These are phyloP conservation scores for barrel medic (Medicago truncatula) DNA, from an alignment of 306 rosid genomes.

Conservation along the genomic window DNA sequence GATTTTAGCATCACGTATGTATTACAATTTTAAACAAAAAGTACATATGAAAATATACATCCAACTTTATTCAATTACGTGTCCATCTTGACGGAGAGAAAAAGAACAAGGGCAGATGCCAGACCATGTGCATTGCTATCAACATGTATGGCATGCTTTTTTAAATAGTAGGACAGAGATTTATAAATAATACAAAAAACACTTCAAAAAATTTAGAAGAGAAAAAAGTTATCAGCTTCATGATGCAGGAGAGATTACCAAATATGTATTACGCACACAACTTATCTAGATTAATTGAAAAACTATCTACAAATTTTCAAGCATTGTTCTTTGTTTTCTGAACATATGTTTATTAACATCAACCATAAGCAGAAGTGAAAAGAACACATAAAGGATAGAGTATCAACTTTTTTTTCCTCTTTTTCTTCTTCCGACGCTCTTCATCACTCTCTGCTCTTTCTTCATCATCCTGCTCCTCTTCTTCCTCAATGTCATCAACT, in stretches of 20 bases:
- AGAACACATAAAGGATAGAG: constrained; percentile 12
- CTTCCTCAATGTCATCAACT: constrained; percentile 91
- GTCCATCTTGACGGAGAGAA: neutral
- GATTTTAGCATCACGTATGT: neutral
- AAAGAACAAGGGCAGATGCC: constrained; percentile 12
- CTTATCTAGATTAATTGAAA: neutral
- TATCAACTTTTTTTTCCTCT: constrained; percentile 84
- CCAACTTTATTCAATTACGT: neutral
- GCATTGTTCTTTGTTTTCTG: constrained; percentile 3
- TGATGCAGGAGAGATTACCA: constrained; percentile 24
- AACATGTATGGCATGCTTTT: neutral
- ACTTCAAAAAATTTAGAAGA: neutral
- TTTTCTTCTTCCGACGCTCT: constrained; percentile 92
- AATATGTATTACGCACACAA: neutral
- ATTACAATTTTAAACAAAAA: neutral
- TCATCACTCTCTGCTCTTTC: constrained; percentile 85
- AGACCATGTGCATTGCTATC: neutral
- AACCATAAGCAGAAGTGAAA: constrained; percentile 5
- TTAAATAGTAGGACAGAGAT: constrained; percentile 9
- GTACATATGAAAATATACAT: neutral
- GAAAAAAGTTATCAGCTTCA: constrained; percentile 1
- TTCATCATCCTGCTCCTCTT: constrained; percentile 81
- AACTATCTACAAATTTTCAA: constrained; percentile 1
- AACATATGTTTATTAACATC: constrained; percentile 17
- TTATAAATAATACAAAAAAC: constrained; percentile 4